These are phyloP conservation scores for Cutaneotrichosporon mucoides DNA, from an alignment of 1,284 basidiomycete genomes.

Conservation along the genomic window DNA sequence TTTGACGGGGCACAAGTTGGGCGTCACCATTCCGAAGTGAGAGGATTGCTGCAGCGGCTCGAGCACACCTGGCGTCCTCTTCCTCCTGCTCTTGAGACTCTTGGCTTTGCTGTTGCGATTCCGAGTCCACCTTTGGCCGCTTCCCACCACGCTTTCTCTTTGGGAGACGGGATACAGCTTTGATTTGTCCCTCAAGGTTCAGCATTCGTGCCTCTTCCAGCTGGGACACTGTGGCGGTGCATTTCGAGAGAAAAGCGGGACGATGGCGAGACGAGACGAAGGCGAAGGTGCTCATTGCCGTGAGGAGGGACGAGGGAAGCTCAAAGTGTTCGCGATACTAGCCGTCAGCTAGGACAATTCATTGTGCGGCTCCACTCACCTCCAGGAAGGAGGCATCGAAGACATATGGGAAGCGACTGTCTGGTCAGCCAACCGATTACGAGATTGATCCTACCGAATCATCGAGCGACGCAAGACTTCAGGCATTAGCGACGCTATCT, in stretches of 20 bases:
- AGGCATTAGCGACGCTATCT: conserved; percentile 11
- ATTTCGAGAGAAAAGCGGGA: background rate
- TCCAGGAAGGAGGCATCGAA: conserved; percentile 15
- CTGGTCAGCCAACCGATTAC: background rate
- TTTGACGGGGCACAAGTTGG: background rate
- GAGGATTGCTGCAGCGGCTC: background rate
- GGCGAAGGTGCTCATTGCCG: conserved; percentile 20
- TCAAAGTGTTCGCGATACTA: conserved; percentile 10
- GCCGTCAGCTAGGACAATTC: no score
- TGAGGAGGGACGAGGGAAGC: conserved; percentile 8
- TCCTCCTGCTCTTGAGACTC: background rate
- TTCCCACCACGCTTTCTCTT: background rate
- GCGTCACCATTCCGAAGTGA: background rate
- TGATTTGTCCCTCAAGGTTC: background rate
- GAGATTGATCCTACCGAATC: conserved; percentile 18
- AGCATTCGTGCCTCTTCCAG: conserved; percentile 4
- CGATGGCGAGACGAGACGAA: conserved; percentile 10
- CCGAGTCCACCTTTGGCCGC: background rate
- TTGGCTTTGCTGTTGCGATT: background rate
- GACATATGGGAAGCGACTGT: conserved; percentile 30
- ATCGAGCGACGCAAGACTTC: conserved; percentile 21
- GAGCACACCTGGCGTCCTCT: background rate
- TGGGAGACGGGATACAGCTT: background rate
- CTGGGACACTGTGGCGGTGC: conserved; percentile 1
- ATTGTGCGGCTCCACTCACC: no score